Base-by-base conservation (phyloP, 2,329 filamentous ascomycete species). In the Pochonia chlamydosporia region DNA sequence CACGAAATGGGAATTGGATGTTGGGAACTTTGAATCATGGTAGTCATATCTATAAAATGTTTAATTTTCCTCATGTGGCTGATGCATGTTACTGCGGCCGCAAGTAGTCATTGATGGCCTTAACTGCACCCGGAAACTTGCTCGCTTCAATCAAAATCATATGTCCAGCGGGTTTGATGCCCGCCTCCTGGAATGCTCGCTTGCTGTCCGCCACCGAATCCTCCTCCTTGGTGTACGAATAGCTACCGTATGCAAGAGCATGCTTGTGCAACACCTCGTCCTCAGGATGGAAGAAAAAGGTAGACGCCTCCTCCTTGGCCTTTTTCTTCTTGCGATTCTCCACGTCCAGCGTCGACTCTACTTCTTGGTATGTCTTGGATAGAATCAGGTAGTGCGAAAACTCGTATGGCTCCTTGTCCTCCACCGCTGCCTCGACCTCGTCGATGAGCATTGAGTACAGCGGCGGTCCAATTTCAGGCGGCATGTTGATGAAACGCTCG, bases 401-500 rank as follows among this genome's bases (percentile, higher is more conserved):
- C 47, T 84, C 77, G 67, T 96, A 97, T 0, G 91, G 90, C 68
- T 97, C 90, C 61, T 87, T 85, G 63, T 96, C 90, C 63, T 95
- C 84, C 3, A 96, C 73, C 1, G 93, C 93, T 62, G 85, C 91
- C 59, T 85, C 77, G 43, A 99, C 84, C 75, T 99, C 93, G 62
- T 97, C 90, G 42, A 88, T 73, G 43, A 99, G 79, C 89, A 96
- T 96, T 43, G 78, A 82, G 76, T 96, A 97, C 81, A 97, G 87
- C 4, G 93, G 92, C 25, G 93, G 92, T 13, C 90, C 82, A 53
- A 96, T 84, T 67, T 97, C 89, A 14, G 88, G 76, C n/a, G 93
- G 93, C 75, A 96, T 91, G 72, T 99, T 99, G 73, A 99, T 90
- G 59, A 97, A 75, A 20, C 92, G 83, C 67, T 99, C 93, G 3